A percentile compares a stretch with the other conserved stretches of the same genome.
These are phyloP conservation scores for Zygoascus flipseniorum DNA, from an alignment of 805 yeast genomes.

Conservation along the genomic window DNA sequence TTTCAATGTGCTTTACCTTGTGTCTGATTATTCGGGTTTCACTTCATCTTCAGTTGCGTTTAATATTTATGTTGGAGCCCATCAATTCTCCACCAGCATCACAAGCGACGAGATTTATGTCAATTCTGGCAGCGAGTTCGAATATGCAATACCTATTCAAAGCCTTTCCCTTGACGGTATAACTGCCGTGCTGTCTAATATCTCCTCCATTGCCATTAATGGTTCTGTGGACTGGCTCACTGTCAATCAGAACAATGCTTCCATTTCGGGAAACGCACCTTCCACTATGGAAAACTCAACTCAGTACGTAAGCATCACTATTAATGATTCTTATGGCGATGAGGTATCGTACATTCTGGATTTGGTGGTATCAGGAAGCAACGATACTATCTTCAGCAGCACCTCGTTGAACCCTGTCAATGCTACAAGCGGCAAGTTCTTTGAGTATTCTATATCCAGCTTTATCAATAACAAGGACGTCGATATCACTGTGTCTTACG, in stretches of 20 bases:
- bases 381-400: slow-evolving; percentile 34
- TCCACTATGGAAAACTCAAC: slow-evolving; percentile 31
- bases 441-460: slow-evolving; percentile 39
- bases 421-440: slow-evolving; percentile 56
- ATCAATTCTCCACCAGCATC: slow-evolving; percentile 60
- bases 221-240: slow-evolving; percentile 67
- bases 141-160: slow-evolving; percentile 52
- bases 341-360: slow-evolving; percentile 22
- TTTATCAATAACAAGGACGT: slow-evolving; percentile 11
- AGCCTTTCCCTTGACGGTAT: slow-evolving; percentile 58
- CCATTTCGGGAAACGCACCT: slow-evolving; percentile 64
- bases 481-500: slow-evolving; percentile 17
- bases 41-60: slow-evolving; percentile 65
- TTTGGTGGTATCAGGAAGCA: slow-evolving; percentile 17
- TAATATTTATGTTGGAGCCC: slow-evolving; percentile 78
- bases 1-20: slow-evolving; percentile 65
- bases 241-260: slow-evolving; percentile 50
- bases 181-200: slow-evolving; percentile 39
- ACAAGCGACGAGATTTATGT: slow-evolving; percentile 59
- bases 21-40: slow-evolving; percentile 68
- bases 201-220: slow-evolving; percentile 43
- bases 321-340: slow-evolving; percentile 32
- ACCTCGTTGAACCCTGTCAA: slow-evolving; percentile 46
- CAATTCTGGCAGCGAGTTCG: slow-evolving; percentile 49
- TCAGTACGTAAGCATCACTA: slow-evolving; percentile 32